phyloP scores from a whole-genome alignment of 768 basidiomycete species.

The Boletus rubescentipes region DNA sequence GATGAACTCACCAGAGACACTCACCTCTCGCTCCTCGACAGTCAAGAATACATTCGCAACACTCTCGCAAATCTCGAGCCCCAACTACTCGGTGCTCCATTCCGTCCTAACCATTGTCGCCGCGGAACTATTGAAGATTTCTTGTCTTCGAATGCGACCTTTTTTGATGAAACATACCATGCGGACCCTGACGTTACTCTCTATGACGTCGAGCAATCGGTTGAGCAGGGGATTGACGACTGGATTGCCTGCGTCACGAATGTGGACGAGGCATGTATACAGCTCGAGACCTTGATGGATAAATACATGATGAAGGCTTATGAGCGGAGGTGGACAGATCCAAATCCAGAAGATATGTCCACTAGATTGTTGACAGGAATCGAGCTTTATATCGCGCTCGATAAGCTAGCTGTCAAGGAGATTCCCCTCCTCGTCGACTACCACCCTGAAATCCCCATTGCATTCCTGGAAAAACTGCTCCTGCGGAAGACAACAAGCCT shows the following conservation, averaged over 20 bases:
- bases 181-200: slow-evolving; percentile 22
- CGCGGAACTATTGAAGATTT: slow-evolving; percentile 13
- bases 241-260: too few species aligned
- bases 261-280: too few species aligned
- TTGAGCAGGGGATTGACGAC: slow-evolving; percentile 15
- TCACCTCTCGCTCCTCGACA: too few species aligned
- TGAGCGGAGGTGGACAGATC: slow-evolving; percentile 6
- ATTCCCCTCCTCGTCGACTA: slow-evolving; percentile 12
- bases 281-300: too few species aligned
- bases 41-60: too few species aligned
- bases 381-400: slow-evolving; percentile 37
- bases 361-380: slow-evolving; percentile 37
- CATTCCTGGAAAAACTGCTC: slow-evolving; percentile 18
- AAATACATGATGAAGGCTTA: slow-evolving; percentile 16
- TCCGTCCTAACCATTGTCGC: not conserved
- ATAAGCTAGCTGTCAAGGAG: slow-evolving; percentile 17
- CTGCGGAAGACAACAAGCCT: too few species aligned
- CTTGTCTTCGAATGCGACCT: slow-evolving; percentile 6
- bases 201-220: slow-evolving; percentile 37
- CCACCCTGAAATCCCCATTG: slow-evolving; percentile 28
- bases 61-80: too few species aligned
- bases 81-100: not conserved
- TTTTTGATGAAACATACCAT: not conserved
- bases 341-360: slow-evolving; percentile 36
- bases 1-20: too few species aligned